phyloP scores from a whole-genome alignment of 306 rosid genomes.

The Cucumis cinereus region DNA sequence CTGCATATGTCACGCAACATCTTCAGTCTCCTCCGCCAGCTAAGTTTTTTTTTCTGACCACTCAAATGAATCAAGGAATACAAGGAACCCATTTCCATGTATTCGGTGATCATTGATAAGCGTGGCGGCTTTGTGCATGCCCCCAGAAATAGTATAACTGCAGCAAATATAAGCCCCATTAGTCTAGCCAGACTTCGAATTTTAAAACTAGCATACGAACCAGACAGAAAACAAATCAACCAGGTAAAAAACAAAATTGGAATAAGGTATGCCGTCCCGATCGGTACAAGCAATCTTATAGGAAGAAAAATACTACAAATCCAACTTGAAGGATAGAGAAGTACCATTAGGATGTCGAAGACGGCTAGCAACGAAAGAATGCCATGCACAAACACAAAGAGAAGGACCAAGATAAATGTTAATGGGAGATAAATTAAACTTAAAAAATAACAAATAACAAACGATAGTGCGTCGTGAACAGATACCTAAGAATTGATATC shows the following conservation, averaged over 20 bases:
- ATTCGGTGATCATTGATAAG: constrained; percentile 92
- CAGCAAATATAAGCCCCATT: constrained; percentile 21
- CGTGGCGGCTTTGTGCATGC: constrained; percentile 98
- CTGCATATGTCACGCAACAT: constrained; percentile 96
- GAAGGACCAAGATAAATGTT: constrained; percentile 24
- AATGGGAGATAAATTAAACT: neutral
- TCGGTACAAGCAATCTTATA: constrained; percentile 8
- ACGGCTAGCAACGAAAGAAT: constrained; percentile 48
- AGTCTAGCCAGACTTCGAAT: constrained; percentile 1
- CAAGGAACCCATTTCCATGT: constrained; percentile 96
- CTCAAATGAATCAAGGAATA: constrained; percentile 82
- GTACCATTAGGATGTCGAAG: constrained; percentile 99
- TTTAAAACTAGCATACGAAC: neutral
- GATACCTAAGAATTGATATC: constrained; percentile 86
- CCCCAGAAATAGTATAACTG: constrained; percentile 98
- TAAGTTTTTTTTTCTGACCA: constrained; percentile 85
- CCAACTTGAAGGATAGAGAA: neutral
- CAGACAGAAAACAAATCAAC: neutral
- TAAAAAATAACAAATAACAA: too few species aligned
- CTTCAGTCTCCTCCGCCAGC: constrained; percentile 78
- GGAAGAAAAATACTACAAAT: constrained; percentile 10
- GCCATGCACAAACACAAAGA: constrained; percentile 10
- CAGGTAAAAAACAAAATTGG: neutral
- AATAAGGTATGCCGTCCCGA: neutral
- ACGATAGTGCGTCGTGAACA: neutral